Conservation (phyloP, 192 early-diverging fungal genomes). For the Globomyces pollinis-pini region DNA sequence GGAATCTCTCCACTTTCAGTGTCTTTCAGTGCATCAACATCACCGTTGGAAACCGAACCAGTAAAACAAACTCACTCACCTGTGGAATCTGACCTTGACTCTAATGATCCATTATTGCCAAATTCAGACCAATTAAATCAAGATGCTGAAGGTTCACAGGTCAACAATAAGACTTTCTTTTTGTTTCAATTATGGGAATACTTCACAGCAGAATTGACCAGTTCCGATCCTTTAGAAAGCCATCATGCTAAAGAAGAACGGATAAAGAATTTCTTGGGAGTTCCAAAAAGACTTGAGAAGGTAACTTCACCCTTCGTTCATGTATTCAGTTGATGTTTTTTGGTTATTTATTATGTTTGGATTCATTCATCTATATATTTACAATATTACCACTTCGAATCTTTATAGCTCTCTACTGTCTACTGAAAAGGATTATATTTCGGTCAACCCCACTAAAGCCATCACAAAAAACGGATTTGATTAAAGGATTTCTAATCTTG, state of each 20-base stretch:
- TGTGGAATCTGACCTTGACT: no score
- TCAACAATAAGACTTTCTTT: no score
- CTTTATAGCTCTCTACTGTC: constrained; percentile 50
- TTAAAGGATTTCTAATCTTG: constrained; percentile 76
- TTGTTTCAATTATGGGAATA: constrained; percentile 3
- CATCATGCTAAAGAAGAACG: constrained; percentile 30
- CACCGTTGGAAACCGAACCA: no score
- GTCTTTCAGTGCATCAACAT: no score
- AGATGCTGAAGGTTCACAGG: no score
- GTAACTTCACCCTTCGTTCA: constrained; percentile 27
- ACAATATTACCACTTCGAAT: constrained; percentile 89
- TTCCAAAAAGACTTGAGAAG: constrained; percentile 67
- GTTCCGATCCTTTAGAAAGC: neutral
- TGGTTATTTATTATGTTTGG: constrained; percentile 85
- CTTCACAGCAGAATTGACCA: neutral
- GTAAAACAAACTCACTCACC: no score
- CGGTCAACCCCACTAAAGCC: constrained; percentile 45
- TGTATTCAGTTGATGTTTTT: constrained; percentile 75
- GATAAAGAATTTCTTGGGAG: constrained; percentile 68
- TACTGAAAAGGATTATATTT: constrained; percentile 18
- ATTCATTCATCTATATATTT: constrained; percentile 92
- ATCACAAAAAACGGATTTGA: constrained; percentile 82
- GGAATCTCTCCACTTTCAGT: no score
- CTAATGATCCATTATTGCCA: no score
- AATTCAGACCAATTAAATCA: no score